phyloP scores from a whole-genome alignment of 257 asterid genomes.

The Solanum appendiculatum region DNA sequence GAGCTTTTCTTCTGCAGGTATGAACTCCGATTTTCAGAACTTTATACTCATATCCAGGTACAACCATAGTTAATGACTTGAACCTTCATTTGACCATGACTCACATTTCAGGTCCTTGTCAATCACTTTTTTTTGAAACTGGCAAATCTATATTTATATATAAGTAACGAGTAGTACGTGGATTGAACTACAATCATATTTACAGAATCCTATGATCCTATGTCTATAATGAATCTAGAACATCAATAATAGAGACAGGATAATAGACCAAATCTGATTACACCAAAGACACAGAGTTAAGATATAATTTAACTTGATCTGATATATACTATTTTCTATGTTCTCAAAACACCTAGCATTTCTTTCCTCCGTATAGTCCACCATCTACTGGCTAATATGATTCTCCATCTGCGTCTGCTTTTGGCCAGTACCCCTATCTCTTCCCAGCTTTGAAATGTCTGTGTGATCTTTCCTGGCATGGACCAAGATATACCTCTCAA shows the following conservation, averaged over 20 bases:
- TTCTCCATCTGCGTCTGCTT: background rate
- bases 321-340: background rate
- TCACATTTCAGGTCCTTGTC: background rate
- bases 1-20: conserved; percentile 36
- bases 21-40: conserved; percentile 74
- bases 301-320: background rate
- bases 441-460: background rate
- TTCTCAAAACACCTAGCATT: background rate
- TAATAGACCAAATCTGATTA: background rate
- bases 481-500: background rate
- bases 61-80: background rate
- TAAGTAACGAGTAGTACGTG: background rate
- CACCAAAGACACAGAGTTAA: background rate
- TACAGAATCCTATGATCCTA: background rate
- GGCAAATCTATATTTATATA: background rate
- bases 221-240: background rate
- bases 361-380: background rate
- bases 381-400: background rate
- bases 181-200: background rate
- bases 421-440: background rate
- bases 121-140: background rate
- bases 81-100: background rate
- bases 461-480: background rate
- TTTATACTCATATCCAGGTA: conserved; percentile 67
- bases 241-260: background rate